Base-by-base conservation (phyloP, 108 stramenopile genomes). In the Cyclostephanos invisitatus region DNA sequence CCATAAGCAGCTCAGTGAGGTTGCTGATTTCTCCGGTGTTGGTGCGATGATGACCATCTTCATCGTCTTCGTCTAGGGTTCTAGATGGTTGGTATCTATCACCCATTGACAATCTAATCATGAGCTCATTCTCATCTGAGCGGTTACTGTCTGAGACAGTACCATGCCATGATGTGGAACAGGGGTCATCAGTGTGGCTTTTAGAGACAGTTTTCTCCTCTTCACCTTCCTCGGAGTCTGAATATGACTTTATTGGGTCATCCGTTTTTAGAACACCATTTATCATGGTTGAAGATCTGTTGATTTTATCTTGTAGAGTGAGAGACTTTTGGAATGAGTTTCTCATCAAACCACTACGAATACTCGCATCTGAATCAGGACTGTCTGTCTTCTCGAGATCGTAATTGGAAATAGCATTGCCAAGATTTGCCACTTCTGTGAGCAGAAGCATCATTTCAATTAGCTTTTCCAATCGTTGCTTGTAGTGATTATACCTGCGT, bases 381-480 rank as follows among this genome's bases (percentile, higher is more conserved):
- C 47, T 49, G 10, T 65, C 69, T 14, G 51, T 44, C 29, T 66
- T 60, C 63, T 70, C 66, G 11, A 68, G 64, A 62, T 82, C 72
- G 50, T 56, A 73, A 37, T 67, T 72, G 10, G 71, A 65, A 21
- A 77, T 74, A 61, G 63, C 78, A 49, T 48, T 74, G 25, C 80
- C 85, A 28, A 94, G 74, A 42, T 88, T 89, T 25, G 92, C 85
- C 22, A 91, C 72, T 66, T 91, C 86, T 5, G 86, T 67, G 2
- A 91, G 59, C 3, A 87, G 51, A 51, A 85, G 58, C 60, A 91
- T 78, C 21, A 83, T 73, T 14, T 70, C 59, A 27, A 89, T 64
- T 58, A 87, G 18, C 42, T 83, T 57, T 56, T 87, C 87, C 54
- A 89, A 60, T 44, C 64, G 58, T 22, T 77, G 84, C 72, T 83